Evolutionary conservation across 306 rosid species (phyloP), one percentile per base, ranked within the genome.

Genomic region (Betula pendula): DNA sequence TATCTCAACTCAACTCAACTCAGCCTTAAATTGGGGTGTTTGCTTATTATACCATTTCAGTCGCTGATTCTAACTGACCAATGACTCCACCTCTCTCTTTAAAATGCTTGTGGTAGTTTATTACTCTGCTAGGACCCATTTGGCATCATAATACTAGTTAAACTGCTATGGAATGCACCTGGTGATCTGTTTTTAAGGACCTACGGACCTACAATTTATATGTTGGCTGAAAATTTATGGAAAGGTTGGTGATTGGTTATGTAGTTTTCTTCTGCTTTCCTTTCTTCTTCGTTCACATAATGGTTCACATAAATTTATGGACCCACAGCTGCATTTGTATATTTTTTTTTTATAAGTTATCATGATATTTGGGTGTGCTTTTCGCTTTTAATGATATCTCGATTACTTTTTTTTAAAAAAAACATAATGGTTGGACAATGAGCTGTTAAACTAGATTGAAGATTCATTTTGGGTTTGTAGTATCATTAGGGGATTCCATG

Each of bases 1-100:
- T 2, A 62, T 31, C 68, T 62, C 68, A 62, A 62, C 68, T 33
- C 68, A 62, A 31, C 68, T 29, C 19, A 29, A 62, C 43, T 62
- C 15, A 62, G 68, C 22, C 13, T 27, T 56, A 56, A 24, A 45
- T 56, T 56, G 13, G 27, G 63, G 17, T 24, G 63, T 56, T 11
- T 56, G 63, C 63, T 56, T 24, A 3, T 55, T 55, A 27, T 22
- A 11, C 15, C 16, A 45, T 45, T 38, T 45, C 15, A 12, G 3
- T 45, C 15, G 3, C 49, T 45, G 49, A 60, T 60, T 60, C 43
- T 15, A 27, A 58, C 3, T 29, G 42, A 13, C 2, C 63, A 56
- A 11, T 56, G 11, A 29, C 16, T 60, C n/a, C 5, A 60, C 42
- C 2, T 13, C 42, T 25, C 67, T 13, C 67, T 59, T 27, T 59